Base-by-base conservation (phyloP, 2,329 filamentous ascomycete species). In the Aspergillus sp. region DNA sequence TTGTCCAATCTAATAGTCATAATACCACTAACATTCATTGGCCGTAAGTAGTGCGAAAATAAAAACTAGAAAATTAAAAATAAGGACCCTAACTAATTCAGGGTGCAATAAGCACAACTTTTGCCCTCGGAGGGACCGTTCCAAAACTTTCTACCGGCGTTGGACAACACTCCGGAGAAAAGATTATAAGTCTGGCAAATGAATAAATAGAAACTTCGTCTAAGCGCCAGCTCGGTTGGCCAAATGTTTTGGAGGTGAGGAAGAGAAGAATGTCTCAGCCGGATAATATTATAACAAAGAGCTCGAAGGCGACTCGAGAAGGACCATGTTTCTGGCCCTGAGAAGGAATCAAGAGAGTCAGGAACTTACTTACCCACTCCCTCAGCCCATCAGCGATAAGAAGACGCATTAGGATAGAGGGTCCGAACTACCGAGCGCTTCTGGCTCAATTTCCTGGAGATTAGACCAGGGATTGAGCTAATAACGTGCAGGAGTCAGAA, bases 241-340 rank as follows among this genome's bases (percentile, higher is more conserved):
- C 36, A 19, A 55, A 8, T 36, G 23, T 47, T 36, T 47, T 55
- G 53, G 39, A 54, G 39, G 53, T 55, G 27, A 55, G 53, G 32
- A 55, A 55, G 53, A 55, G 25, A 47, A 42, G 3, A 17, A 36
- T 55, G 53, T 55, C 53, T 55, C 53, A 55, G 39, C 27, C 53
- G 53, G 53, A 47, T 44, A 55, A 47, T 55, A 10, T 17, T 55
- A 44, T 42, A 42, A 25, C 23, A 44, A 44, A 44, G 41, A 23
- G 41, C 41, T 44, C 11, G 41, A 44, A 23, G 10, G 21, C 21
- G 41, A 21, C 19, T 44, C 19, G 41, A 44, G 4, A 19, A 21
- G n/a, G 32, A 15, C 32, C 32, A 36, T 36, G 2, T 36, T 36
- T 23, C 2, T 23, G 41, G 21, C 41, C 19, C 19, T 11, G 41